phyloP scores from a whole-genome alignment of 371 early-diverging fungal genomes.

The Aphelidium insulamus region DNA sequence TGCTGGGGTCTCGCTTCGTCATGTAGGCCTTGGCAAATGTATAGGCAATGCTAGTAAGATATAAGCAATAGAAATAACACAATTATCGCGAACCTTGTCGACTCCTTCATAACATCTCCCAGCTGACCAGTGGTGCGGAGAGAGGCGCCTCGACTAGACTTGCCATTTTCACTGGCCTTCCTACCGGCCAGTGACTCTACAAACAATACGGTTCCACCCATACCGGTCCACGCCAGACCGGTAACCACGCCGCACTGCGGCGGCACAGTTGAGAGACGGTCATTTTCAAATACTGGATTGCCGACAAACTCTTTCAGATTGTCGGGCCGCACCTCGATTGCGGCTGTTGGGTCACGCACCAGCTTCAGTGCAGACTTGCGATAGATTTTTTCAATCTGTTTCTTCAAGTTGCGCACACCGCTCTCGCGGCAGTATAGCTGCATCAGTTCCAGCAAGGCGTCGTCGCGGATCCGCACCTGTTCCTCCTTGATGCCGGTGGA shows the following conservation, averaged over 20 bases:
- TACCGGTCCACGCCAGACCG: constrained; percentile 88
- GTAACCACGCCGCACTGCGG: constrained; percentile 63
- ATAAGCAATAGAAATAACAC: too few relatives aligned
- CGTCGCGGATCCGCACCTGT: constrained; percentile 40
- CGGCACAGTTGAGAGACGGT: constrained; percentile 64
- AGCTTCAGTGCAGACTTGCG: constrained; percentile 85
- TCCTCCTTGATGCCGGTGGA: constrained; percentile 53
- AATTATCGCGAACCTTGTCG: too few relatives aligned
- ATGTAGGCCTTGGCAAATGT: constrained; percentile 67
- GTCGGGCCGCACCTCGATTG: constrained; percentile 12
- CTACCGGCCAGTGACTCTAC: constrained; percentile 60
- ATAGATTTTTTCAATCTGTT: constrained; percentile 90
- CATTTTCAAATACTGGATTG: constrained; percentile 62
- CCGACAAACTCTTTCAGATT: constrained; percentile 82
- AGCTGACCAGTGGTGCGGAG: constrained; percentile 66
- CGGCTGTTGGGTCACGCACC: constrained; percentile 39
- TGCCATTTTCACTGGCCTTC: not conserved
- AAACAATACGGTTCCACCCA: constrained; percentile 82
- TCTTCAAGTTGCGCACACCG: constrained; percentile 90
- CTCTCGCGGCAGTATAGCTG: constrained; percentile 83
- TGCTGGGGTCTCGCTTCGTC: constrained; percentile 43
- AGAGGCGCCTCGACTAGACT: constrained; percentile 3
- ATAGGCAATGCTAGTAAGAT: constrained; percentile 79
- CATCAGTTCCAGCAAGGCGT: constrained; percentile 62
- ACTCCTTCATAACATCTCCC: constrained; percentile 97